Base-by-base conservation (phyloP, 352 stramenopile species). In the Pythium vanterpoolii region DNA sequence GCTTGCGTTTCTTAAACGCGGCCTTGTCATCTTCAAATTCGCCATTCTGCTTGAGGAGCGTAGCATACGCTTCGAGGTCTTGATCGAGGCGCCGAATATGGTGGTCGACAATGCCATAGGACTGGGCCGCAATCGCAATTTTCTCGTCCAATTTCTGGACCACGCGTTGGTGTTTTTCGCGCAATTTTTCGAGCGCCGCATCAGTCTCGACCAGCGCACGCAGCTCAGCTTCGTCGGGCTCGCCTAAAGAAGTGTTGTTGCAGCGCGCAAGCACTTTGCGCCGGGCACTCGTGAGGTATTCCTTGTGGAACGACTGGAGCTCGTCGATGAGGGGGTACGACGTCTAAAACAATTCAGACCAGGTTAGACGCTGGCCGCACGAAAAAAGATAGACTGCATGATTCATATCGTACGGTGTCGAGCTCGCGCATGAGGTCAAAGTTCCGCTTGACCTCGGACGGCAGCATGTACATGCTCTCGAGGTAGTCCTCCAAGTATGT, bases 391-490 rank as follows among this genome's bases (percentile, higher is more conserved):
- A n/a, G n/a, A n/a, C n/a, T n/a, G n/a, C n/a, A n/a, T n/a, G n/a
- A n/a, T n/a, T n/a, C n/a, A 27, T 11, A 10, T n/a, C 50, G 40
- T 38, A 91, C 85, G 80, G 93, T 90, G 70, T 95, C 85, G 11
- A 95, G 69, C 68, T 95, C 85, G 19, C 85, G 81, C 81, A 95
- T 93, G 52, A 95, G 81, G 47, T 95, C 85, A 56, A 95, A 95
- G 74, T 95, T 95, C 62, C 85, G 83, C 73, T 95, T 95, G 67
- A 95, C 78, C 76, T 95, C 85, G 42, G 85, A 91, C 64, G 85
- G 85, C 42, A 95, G 80, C 81, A 93, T 87, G 72, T 93, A 93
- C 76, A 95, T 93, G 70, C 78, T 93, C 80, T 95, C 85, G 24
- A 95, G 67, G 49, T 82, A 93, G 74, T 95, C 85, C 59, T 95